phyloP scores from a whole-genome alignment of 2,329 filamentous ascomycete species.

The Oidium heveae region DNA sequence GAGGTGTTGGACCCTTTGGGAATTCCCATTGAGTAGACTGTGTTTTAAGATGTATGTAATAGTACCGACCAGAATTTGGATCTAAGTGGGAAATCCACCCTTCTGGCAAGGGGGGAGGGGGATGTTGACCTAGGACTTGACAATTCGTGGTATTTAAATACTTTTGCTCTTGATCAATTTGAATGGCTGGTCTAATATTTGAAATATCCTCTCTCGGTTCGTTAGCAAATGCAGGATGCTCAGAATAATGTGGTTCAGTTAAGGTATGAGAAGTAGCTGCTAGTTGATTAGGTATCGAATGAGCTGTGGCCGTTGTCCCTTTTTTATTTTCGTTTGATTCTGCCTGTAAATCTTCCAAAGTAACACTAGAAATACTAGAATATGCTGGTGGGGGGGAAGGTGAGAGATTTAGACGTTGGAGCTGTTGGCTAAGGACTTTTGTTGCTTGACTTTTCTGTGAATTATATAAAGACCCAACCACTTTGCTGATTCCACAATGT shows the following conservation, averaged over 20 bases:
- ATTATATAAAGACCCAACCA: conserved; percentile 19
- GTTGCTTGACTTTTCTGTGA: conserved; percentile 17
- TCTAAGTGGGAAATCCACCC: conserved; percentile 97
- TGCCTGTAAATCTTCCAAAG: conserved; percentile 21
- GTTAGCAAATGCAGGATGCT: conserved; percentile 80
- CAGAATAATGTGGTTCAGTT: conserved; percentile 24
- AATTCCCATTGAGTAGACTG: conserved; percentile 99
- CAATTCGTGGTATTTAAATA: conserved; percentile 17
- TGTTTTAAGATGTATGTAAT: conserved; percentile 88
- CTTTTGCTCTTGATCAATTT: conserved; percentile 8
- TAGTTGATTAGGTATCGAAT: conserved; percentile 11
- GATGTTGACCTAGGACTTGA: conserved; percentile 36
- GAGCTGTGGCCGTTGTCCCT: conserved; percentile 8
- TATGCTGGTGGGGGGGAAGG: conserved; percentile 90
- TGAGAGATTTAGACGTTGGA: conserved; percentile 54
- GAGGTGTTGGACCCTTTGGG: conserved; percentile 77
- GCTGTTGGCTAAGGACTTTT: conserved; percentile 60
- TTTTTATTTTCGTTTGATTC: conserved; percentile 56
- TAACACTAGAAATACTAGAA: conserved; percentile 40
- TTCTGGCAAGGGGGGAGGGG: conserved; percentile 80
- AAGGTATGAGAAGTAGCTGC: conserved; percentile 16
- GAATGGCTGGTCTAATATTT: conserved; percentile 8
- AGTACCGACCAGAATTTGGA: conserved; percentile 88
- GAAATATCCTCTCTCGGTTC: conserved; percentile 30
- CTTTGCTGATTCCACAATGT: conserved; percentile 27